Conservation (phyloP, 2,329 filamentous ascomycete species). For the Davidsoniella virescens region DNA sequence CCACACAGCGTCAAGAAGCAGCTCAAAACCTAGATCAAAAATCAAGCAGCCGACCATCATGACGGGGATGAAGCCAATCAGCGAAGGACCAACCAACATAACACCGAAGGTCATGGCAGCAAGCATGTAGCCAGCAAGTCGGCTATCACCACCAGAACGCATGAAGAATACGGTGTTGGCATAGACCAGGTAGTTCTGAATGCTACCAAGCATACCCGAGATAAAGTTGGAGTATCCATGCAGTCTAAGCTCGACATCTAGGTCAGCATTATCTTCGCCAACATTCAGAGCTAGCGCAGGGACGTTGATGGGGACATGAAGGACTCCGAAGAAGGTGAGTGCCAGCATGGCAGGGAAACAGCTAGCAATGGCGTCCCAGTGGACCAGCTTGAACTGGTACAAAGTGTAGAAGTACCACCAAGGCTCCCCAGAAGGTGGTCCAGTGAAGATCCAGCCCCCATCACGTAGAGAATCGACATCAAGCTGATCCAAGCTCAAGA, state of each 20-base stretch:
- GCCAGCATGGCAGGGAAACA: conserved; percentile 91
- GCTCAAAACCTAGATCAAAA: conserved; percentile 84
- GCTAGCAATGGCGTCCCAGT: conserved; percentile 69
- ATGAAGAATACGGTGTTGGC: conserved; percentile 97
- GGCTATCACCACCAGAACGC: conserved; percentile 72
- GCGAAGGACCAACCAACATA: conserved; percentile 67
- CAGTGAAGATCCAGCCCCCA: conserved; percentile 80
- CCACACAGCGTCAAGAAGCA: conserved; percentile 77
- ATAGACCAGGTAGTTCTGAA: conserved; percentile 94
- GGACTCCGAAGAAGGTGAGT: conserved; percentile 88
- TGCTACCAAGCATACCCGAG: conserved; percentile 74
- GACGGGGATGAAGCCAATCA: conserved; percentile 88
- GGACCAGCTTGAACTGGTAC: conserved; percentile 68
- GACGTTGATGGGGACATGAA: conserved; percentile 96
- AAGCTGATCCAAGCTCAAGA: conserved; percentile 51
- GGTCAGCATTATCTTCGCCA: conserved; percentile 79
- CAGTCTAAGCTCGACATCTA: conserved; percentile 80
- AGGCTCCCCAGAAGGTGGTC: conserved; percentile 67
- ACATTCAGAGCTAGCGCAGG: conserved; percentile 81
- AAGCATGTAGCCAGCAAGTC: conserved; percentile 72
- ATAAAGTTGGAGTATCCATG: conserved; percentile 88
- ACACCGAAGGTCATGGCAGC: conserved; percentile 66
- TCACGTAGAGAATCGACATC: conserved; percentile 50
- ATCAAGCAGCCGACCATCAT: conserved; percentile 95
- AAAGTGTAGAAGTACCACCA: conserved; percentile 98